Percentiles rank a stretch among this genome's conserved stretches.
Evolutionary conservation across 2,329 filamentous ascomycete species (phyloP).

Genomic region (Arachnopeziza araneosa): DNA sequence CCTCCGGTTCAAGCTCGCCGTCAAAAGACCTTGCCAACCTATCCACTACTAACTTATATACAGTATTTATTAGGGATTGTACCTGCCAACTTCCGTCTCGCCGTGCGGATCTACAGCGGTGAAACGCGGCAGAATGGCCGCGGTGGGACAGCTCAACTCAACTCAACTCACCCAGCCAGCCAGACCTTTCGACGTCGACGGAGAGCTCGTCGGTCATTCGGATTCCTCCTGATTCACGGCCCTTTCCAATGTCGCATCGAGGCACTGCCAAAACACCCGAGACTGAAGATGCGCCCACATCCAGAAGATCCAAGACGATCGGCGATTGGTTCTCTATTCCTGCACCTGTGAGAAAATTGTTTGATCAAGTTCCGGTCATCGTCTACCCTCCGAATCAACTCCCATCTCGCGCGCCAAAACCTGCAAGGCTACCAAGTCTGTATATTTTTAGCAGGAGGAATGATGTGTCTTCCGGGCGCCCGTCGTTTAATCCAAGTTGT

Average conservation of each 20-base stretch:
- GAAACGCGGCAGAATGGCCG: not conserved
- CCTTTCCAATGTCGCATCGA: conserved; percentile 4
- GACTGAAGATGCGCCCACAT: conserved; percentile 11
- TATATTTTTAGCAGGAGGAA: conserved; percentile 69
- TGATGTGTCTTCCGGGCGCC: conserved; percentile 54
- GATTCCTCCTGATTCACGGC: not conserved
- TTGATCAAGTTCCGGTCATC: conserved; percentile 75
- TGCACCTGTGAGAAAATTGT: conserved; percentile 71
- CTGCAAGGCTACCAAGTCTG: conserved; percentile 48
- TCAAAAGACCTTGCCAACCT: no score
- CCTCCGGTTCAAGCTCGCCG: no score
- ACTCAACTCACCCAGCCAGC: no score
- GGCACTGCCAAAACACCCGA: conserved; percentile 3
- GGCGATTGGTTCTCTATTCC: conserved; percentile 46
- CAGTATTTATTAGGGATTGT: no score
- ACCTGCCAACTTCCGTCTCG: no score
- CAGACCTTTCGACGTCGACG: no score
- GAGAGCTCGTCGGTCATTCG: no score
- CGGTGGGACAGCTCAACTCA: not conserved
- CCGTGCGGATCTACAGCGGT: no score
- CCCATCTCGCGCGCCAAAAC: conserved; percentile 53
- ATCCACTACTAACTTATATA: no score
- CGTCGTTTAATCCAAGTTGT: conserved; percentile 88
- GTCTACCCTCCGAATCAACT: conserved; percentile 72
- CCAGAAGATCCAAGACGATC: conserved; percentile 14